Conservation (phyloP, 495 filamentous ascomycete species). For the Penicillium silybi region DNA sequence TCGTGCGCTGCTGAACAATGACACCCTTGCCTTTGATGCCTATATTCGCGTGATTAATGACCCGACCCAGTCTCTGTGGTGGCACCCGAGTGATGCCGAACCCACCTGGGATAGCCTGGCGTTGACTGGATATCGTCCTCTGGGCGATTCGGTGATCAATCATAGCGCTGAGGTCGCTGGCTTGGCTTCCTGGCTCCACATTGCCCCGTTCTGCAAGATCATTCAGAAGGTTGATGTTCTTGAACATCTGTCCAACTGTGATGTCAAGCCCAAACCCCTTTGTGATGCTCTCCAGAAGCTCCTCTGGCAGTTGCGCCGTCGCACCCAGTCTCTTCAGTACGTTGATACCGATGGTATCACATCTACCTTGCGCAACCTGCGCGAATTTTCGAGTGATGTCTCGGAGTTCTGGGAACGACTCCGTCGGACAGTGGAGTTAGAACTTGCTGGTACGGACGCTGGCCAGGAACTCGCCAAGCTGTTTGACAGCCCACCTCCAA, state of each 20-base stretch:
- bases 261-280: constrained; percentile 48
- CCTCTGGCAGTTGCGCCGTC: constrained; percentile 39
- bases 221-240: constrained; percentile 48
- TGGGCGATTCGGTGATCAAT: constrained; percentile 45
- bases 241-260: constrained; percentile 45
- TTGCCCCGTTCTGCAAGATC: constrained; percentile 55
- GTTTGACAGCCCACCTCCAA: constrained; percentile 39
- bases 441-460: constrained; percentile 44
- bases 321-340: constrained; percentile 33
- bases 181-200: constrained; percentile 55
- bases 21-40: constrained; percentile 60
- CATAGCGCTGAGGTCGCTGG: constrained; percentile 51
- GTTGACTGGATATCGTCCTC: constrained; percentile 55
- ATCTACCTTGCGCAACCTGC: constrained; percentile 38
- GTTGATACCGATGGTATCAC: constrained; percentile 45
- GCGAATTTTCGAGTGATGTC: constrained; percentile 44
- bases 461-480: constrained; percentile 37
- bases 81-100: constrained; percentile 57
- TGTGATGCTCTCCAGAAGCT: constrained; percentile 47
- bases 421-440: constrained; percentile 48
- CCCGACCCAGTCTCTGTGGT: constrained; percentile 60
- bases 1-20: constrained; percentile 58
- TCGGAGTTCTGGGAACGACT: constrained; percentile 53
- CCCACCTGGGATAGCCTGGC: constrained; percentile 70
- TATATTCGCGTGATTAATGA: constrained; percentile 63